A percentile compares a stretch with the other conserved stretches of the same genome.
phyloP scores from a whole-genome alignment of 768 basidiomycete species.

The Boletellus ananiceps region DNA sequence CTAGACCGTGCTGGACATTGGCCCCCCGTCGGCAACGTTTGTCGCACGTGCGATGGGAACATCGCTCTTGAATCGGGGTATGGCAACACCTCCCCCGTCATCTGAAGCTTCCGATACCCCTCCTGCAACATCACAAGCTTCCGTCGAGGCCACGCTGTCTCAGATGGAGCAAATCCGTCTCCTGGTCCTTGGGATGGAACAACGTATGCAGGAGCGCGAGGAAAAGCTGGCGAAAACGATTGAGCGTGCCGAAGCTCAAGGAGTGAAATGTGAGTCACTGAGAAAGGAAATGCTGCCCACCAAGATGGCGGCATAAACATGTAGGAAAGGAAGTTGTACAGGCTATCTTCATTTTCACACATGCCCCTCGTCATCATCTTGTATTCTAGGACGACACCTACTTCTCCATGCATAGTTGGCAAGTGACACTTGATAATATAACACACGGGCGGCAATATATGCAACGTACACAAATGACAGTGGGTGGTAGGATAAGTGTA shows the following conservation, averaged over 20 bases:
- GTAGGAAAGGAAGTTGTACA: neutral
- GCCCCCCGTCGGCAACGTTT: conserved; percentile 29
- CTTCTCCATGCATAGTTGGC: conserved; percentile 9
- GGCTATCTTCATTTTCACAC: conserved; percentile 7
- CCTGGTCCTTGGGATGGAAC: conserved; percentile 72
- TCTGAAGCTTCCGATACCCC: conserved; percentile 15
- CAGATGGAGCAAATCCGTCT: conserved; percentile 67
- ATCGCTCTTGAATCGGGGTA: conserved; percentile 22
- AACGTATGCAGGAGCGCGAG: conserved; percentile 59
- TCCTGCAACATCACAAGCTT: conserved; percentile 19
- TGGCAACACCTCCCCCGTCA: conserved; percentile 15
- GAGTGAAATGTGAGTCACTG: conserved; percentile 48
- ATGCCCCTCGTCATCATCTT: conserved; percentile 13
- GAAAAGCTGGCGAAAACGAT: conserved; percentile 57
- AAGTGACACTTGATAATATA: conserved; percentile 2
- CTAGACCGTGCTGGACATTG: conserved; percentile 35
- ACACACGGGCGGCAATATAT: conserved; percentile 25
- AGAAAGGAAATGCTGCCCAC: conserved; percentile 36
- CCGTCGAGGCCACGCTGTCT: conserved; percentile 42
- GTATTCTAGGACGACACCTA: conserved; percentile 22
- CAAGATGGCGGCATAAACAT: conserved; percentile 14
- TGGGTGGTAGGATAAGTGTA: conserved; percentile 24
- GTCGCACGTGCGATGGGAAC: conserved; percentile 26
- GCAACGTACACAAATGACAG: conserved; percentile 29
- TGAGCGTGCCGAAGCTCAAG: conserved; percentile 56